Evolutionary conservation across 2,329 filamentous ascomycete species (phyloP), one percentile per base, ranked within the genome.

Genomic region (Scedosporium apiospermum): DNA sequence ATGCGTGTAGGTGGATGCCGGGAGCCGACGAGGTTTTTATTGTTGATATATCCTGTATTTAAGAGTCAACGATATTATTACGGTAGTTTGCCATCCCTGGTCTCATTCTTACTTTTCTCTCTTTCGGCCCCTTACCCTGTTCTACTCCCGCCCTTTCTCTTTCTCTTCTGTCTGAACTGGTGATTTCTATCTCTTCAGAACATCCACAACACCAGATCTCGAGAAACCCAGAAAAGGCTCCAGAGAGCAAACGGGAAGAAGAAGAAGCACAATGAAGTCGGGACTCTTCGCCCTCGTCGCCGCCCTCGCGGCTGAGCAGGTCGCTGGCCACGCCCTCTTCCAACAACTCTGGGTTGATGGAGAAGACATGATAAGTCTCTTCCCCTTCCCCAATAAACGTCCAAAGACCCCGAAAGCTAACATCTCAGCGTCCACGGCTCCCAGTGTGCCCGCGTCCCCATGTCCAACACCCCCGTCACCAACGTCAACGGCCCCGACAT

Each of bases 401-500:
- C 6, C 23, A 23, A 23, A 3, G 3, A 2, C 23, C 23, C 18
- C 16, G 7, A 53, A 30, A 23, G 41, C 21, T 53, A 49, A 53
- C 27, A 16, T 61, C n/a, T 61, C 16, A 18, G 14, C 60, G 63
- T 61, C 65, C 65, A 76, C 71, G 75, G 73, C 26, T 66, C 70
- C 4, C 72, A 74, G 64, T 84, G 81, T 66, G 80, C 77, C 42
- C 77, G 82, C 61, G 63, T 80, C 0, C 81, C 81, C 1, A 59
- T 70, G 0, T 79, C 71, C 68, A 87, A 85, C 73, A 78, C 70
- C 12, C 82, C 82, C 3, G 75, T 85, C 5, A 77, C 74, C 12
- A 74, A 77, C 65, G 77, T 81, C 18, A 68, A 69, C 12, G 72
- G 75, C 10, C 72, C 68, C 55, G 75, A 76, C 64, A 71, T 82